Conservation (phyloP, 306 rosid species). For the Sesbania bispinosa region DNA sequence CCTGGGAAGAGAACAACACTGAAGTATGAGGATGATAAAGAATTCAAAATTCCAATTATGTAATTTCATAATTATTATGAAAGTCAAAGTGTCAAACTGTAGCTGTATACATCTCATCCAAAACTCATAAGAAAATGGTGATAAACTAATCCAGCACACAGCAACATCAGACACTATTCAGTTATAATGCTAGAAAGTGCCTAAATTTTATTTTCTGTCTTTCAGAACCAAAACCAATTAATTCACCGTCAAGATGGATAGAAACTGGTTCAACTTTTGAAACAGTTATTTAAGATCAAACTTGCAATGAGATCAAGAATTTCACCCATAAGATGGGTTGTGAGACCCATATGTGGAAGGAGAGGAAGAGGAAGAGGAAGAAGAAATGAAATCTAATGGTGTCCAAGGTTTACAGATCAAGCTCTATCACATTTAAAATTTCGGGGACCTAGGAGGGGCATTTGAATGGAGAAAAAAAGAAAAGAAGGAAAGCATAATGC, state of each 20-base stretch:
- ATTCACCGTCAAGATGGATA: neutral
- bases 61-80: neutral
- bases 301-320: neutral
- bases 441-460: neutral
- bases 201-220: neutral
- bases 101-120: neutral
- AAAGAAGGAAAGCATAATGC: neutral
- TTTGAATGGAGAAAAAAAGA: neutral
- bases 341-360: neutral
- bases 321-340: neutral
- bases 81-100: neutral
- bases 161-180: neutral
- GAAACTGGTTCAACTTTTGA: neutral
- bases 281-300: neutral
- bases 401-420: neutral
- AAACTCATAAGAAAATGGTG: neutral
- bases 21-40: neutral
- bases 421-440: neutral
- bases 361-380: too few species aligned
- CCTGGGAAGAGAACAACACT: slow-evolving; percentile 2
- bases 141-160: neutral
- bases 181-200: neutral
- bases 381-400: neutral
- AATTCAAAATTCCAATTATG: neutral
- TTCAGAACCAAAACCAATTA: too few species aligned